Evolutionary conservation across 345 rosid species (phyloP).

Genomic region (Eucalyptus rudis): DNA sequence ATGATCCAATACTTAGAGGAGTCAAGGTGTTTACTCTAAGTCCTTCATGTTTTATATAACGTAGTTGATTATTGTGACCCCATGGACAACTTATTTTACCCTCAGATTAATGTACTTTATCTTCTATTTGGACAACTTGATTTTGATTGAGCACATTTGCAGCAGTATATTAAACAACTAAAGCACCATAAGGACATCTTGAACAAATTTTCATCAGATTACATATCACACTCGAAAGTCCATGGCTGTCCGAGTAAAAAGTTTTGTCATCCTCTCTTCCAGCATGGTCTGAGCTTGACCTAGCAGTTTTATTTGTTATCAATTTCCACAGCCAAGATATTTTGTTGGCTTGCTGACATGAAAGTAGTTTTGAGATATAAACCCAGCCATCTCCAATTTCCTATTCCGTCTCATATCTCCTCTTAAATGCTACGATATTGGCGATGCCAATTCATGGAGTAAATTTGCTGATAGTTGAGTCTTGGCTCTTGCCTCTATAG

Average conservation of each 20-base stretch:
- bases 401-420: background rate
- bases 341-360: background rate
- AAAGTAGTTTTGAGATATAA: background rate
- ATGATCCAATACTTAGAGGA: constrained; percentile 78
- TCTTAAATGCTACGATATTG: background rate
- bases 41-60: background rate
- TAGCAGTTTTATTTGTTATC: background rate
- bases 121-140: background rate
- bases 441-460: background rate
- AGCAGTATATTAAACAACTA: background rate
- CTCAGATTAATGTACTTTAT: background rate
- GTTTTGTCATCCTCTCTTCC: background rate
- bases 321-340: background rate
- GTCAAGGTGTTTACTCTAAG: constrained; percentile 50
- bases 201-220: background rate
- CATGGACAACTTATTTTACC: background rate
- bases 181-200: background rate
- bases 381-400: background rate
- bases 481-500: background rate
- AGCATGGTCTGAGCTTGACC: background rate
- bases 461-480: background rate
- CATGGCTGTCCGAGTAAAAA: background rate
- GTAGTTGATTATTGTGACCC: background rate
- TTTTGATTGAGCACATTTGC: background rate
- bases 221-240: background rate